phyloP scores from a whole-genome alignment of 495 filamentous ascomycete species.

The Neurospora intermedia region DNA sequence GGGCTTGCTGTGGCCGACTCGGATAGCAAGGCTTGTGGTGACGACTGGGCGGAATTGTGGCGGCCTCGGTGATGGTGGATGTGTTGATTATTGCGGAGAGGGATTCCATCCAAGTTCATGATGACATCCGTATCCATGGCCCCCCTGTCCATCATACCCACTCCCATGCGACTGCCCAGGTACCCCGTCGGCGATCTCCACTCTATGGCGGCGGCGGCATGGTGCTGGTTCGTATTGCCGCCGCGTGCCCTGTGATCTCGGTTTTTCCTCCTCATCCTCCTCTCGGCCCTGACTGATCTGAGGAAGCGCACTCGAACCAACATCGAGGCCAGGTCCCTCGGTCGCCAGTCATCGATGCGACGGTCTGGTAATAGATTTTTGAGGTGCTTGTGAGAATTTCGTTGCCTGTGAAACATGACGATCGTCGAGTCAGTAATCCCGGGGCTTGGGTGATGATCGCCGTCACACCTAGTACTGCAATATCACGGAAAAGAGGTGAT shows the following conservation, averaged over 20 bases:
- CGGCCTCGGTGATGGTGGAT: neutral
- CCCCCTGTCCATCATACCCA: neutral
- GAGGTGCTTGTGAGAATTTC: conserved; percentile 26
- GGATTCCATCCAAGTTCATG: neutral
- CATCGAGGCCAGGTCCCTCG: conserved; percentile 21
- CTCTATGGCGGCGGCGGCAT: neutral
- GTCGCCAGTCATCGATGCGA: conserved; percentile 26
- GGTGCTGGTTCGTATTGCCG: neutral
- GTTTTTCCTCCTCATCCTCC: conserved; percentile 12
- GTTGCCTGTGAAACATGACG: conserved; percentile 12
- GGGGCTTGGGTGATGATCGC: neutral
- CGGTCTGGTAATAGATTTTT: conserved; percentile 23
- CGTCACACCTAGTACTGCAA: neutral
- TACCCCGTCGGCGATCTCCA: neutral
- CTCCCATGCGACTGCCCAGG: neutral
- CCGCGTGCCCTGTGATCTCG: conserved; percentile 6
- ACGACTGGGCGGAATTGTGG: neutral
- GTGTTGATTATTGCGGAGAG: neutral
- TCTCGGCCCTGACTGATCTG: conserved; percentile 17
- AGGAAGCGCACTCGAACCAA: conserved; percentile 21
- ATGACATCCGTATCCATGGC: neutral
- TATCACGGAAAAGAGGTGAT: neutral
- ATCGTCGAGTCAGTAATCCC: neutral
- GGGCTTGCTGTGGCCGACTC: neutral
- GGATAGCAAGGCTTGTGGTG: neutral